Evolutionary conservation across 2,329 filamentous ascomycete species (phyloP).

Genomic region (Ophiostoma triangulosporum): DNA sequence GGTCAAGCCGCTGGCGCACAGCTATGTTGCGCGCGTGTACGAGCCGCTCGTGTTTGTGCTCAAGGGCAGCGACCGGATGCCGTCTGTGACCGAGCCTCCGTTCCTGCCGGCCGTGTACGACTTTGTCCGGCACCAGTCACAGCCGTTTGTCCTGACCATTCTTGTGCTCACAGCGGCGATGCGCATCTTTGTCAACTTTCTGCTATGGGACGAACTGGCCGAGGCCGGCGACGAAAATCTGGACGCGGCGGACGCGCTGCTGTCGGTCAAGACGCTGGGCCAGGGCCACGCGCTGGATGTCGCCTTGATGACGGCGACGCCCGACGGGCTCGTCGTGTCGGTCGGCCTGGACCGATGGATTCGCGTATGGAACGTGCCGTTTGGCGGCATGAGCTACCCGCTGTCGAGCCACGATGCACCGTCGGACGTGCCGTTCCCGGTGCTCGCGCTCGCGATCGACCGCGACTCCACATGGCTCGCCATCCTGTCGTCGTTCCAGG

Average conservation of each 20-base stretch:
- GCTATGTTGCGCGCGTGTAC: constrained; percentile 60
- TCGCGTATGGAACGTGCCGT: constrained; percentile 49
- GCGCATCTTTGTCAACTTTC: constrained; percentile 58
- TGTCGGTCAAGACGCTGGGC: constrained; percentile 47
- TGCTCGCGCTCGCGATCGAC: constrained; percentile 52
- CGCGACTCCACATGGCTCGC: constrained; percentile 52
- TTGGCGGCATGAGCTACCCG: constrained; percentile 27
- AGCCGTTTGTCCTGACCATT: constrained; percentile 48
- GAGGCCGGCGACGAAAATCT: constrained; percentile 25
- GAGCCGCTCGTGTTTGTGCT: constrained; percentile 62
- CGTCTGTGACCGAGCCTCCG: constrained; percentile 32
- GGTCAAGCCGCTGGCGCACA: constrained; percentile 56
- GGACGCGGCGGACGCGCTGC: constrained; percentile 27
- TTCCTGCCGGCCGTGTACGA: constrained; percentile 51
- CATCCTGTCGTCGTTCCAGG: constrained; percentile 43
- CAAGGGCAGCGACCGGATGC: constrained; percentile 52
- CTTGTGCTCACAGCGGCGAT: constrained; percentile 51
- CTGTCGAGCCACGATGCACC: constrained; percentile 26
- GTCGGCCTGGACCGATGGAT: constrained; percentile 58
- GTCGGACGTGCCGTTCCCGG: constrained; percentile 34
- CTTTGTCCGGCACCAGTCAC: constrained; percentile 47
- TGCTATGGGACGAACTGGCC: constrained; percentile 33
- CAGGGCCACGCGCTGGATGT: constrained; percentile 58
- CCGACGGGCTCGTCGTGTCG: constrained; percentile 52
- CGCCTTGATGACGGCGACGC: constrained; percentile 47